Conservation (phyloP, 2,329 filamentous ascomycete species). For the Stemphylium vesicarium region DNA sequence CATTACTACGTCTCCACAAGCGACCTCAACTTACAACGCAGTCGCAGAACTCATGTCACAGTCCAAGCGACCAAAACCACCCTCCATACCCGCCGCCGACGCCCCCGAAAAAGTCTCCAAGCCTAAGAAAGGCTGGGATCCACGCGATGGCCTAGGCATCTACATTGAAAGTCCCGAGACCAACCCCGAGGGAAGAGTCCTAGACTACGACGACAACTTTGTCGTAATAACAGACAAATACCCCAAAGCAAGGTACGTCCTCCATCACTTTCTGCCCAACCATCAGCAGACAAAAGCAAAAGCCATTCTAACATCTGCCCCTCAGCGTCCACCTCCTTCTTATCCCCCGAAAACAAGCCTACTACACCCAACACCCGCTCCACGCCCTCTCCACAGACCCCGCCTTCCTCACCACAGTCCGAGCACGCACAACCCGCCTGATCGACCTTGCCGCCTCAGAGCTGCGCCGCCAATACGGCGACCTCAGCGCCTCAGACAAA, state of each 20-base stretch:
- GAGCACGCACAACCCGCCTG: slow-evolving; percentile 66
- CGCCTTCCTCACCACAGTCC: slow-evolving; percentile 70
- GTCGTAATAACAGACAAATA: slow-evolving; percentile 83
- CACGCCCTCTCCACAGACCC: slow-evolving; percentile 72
- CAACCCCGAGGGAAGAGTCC: slow-evolving; percentile 64
- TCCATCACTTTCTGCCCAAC: no score
- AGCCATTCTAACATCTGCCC: background rate
- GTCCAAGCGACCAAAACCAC: slow-evolving; percentile 48
- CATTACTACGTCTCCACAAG: background rate
- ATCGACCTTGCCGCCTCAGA: slow-evolving; percentile 73
- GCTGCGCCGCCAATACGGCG: slow-evolving; percentile 72
- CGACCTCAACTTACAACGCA: slow-evolving; percentile 38
- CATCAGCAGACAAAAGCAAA: background rate
- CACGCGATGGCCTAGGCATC: slow-evolving; percentile 67
- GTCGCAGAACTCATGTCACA: slow-evolving; percentile 56
- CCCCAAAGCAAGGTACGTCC: slow-evolving; percentile 67
- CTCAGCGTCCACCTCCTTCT: slow-evolving; percentile 81
- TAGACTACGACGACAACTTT: slow-evolving; percentile 72
- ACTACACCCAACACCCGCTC: slow-evolving; percentile 74
- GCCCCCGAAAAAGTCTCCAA: background rate
- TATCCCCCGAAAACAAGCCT: slow-evolving; percentile 72
- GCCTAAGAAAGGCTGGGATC: slow-evolving; percentile 34
- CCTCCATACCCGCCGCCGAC: slow-evolving; percentile 8
- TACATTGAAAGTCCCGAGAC: slow-evolving; percentile 70
- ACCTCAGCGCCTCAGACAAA: slow-evolving; percentile 67